phyloP scores from a whole-genome alignment of 352 stramenopile genomes.

The Elongisporangium senticosum region DNA sequence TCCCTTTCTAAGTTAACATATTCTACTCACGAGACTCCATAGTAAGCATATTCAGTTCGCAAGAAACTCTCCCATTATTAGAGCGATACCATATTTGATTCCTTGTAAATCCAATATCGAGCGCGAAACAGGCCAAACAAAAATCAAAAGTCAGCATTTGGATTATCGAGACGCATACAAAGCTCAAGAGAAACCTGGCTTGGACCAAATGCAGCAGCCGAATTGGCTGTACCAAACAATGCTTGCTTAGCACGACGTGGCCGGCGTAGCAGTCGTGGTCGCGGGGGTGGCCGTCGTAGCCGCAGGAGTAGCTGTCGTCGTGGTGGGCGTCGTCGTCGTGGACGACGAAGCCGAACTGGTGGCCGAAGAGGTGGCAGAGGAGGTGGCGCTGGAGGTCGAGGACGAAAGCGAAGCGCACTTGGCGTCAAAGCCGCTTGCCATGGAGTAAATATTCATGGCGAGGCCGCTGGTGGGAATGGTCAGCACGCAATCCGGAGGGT shows the following conservation, averaged over 20 bases:
- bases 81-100: no score
- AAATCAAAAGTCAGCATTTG: no score
- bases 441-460: constrained; percentile 8
- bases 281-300: background rate
- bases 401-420: background rate
- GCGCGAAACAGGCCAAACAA: no score
- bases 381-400: no score
- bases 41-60: no score
- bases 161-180: background rate
- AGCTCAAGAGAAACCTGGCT: background rate
- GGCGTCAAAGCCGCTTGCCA: constrained; percentile 4
- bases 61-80: no score
- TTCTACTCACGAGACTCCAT: no score
- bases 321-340: background rate
- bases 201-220: background rate
- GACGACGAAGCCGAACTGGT: no score
- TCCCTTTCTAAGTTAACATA: no score
- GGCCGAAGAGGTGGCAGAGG: background rate
- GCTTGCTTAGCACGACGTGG: background rate
- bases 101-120: no score
- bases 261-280: background rate
- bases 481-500: constrained; percentile 8
- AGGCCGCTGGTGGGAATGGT: constrained; percentile 6
- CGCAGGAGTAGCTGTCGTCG: no score
- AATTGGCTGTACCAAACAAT: no score